Evolutionary conservation across 2,329 filamentous ascomycete species (phyloP).

Genomic region (Lachnellula hyalina): DNA sequence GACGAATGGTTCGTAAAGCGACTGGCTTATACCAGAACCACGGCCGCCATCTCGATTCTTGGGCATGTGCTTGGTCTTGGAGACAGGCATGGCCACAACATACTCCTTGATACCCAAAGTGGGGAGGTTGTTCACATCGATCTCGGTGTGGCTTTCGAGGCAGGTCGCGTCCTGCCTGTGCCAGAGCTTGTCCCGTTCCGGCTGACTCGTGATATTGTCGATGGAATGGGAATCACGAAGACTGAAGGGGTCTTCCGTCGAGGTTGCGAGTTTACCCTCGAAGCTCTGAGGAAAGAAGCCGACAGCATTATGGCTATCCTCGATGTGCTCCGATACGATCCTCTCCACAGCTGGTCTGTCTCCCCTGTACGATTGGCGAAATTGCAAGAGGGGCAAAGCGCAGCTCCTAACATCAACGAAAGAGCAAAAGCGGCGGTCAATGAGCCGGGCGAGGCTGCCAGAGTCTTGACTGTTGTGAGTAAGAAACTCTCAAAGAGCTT

Average conservation of each 20-base stretch:
- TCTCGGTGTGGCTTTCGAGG: slow-evolving; percentile 93
- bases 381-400: slow-evolving; percentile 56
- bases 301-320: slow-evolving; percentile 98
- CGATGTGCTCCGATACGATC: slow-evolving; percentile 96
- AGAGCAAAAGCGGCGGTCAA: slow-evolving; percentile 39
- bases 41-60: slow-evolving; percentile 90
- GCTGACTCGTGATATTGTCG: slow-evolving; percentile 87
- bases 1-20: slow-evolving; percentile 93
- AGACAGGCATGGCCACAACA: slow-evolving; percentile 95
- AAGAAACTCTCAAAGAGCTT: slow-evolving; percentile 95
- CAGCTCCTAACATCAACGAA: slow-evolving; percentile 26
- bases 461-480: slow-evolving; percentile 85
- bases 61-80: slow-evolving; percentile 90
- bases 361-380: slow-evolving; percentile 63
- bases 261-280: slow-evolving; percentile 97
- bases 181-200: slow-evolving; percentile 96
- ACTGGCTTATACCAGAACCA: slow-evolving; percentile 86
- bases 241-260: slow-evolving; percentile 94
- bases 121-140: slow-evolving; percentile 97
- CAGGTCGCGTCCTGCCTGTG: slow-evolving; percentile 88
- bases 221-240: slow-evolving; percentile 92
- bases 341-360: slow-evolving; percentile 91
- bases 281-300: slow-evolving; percentile 88
- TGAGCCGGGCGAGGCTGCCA: slow-evolving; percentile 75
- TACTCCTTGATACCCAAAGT: slow-evolving; percentile 80